Conservation (phyloP, 2,329 filamentous ascomycete genomes). For the Clonostachys chloroleuca region DNA sequence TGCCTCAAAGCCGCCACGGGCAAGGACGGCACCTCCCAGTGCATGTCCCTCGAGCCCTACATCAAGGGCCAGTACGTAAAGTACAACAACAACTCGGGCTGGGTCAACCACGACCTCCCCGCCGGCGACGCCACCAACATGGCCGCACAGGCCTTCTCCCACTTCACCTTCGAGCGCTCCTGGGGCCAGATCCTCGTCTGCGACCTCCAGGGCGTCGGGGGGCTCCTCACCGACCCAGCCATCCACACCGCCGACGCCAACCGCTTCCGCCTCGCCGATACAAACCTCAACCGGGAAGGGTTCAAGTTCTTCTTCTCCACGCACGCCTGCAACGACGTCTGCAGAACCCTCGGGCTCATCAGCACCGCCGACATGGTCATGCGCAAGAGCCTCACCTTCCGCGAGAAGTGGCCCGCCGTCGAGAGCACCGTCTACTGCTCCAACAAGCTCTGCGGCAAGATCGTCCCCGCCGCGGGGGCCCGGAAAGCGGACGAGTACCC, state of each 20-base stretch:
- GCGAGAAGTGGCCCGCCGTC: conserved; percentile 21
- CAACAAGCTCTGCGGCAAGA: conserved; percentile 30
- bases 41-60: conserved; percentile 27
- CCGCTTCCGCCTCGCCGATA: conserved; percentile 22
- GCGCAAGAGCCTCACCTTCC: conserved; percentile 13
- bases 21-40: conserved; percentile 2
- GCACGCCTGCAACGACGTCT: conserved; percentile 25
- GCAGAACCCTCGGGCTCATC: conserved; percentile 17
- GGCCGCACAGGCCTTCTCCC: conserved; percentile 31
- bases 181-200: conserved; percentile 23
- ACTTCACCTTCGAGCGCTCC: conserved; percentile 35
- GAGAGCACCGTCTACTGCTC: conserved; percentile 25
- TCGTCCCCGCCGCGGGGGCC: conserved; percentile 14
- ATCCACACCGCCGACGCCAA: conserved; percentile 25
- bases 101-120: conserved; percentile 16
- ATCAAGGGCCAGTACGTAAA: conserved; percentile 27
- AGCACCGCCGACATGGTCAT: conserved; percentile 13
- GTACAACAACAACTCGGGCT: conserved; percentile 28
- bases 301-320: conserved; percentile 31
- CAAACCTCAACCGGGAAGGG: conserved; percentile 23
- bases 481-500: conserved; percentile 12
- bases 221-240: conserved; percentile 26
- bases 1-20: conserved; percentile 15
- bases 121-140: conserved; percentile 13
- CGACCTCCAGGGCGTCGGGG: conserved; percentile 29